Base-by-base conservation (phyloP, 495 filamentous ascomycete species). In the Podospora australis region DNA sequence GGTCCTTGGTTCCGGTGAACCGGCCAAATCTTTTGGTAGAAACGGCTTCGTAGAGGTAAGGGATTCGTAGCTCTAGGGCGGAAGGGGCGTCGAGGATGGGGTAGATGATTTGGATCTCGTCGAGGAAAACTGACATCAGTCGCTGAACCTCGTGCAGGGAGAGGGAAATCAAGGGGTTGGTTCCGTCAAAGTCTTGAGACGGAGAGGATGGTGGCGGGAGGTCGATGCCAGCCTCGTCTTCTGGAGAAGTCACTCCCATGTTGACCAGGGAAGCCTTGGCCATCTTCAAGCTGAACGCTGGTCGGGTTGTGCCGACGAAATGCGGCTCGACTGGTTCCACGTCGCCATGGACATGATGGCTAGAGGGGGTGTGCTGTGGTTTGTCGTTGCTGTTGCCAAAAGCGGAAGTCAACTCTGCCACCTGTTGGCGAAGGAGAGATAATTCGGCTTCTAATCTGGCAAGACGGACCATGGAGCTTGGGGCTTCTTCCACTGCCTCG, bases 241-340 rank as follows among this genome's bases (percentile, higher is more conserved):
- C 23, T 7, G 41, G 14, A 1, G 36, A 14, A 20, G 26, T 9
- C 28, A 51, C 39, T 11, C 48, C 49, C 48, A 56, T 39, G 2
- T 24, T 38, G 2, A 39, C 46, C 5, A 56, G 44, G 19, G 53
- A 56, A n/a, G 36, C 32, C 49, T 52, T 51, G 23, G 48, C 53
- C 4, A 44, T 44, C 39, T 56, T 46, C 8, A 56, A 23, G 22
- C 25, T 46, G 44, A 56, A 56, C 7, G 44, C 49, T 9, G 53
- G 45, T 9, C 40, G 49, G 14, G 53, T 56, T 7, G 39, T 49
- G 6, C 53, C 53, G n/a, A 56, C 36, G 24, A 56, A 56, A 7
- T 52, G 48, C 10, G 53, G 49, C 38, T 52, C 43, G 13, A 46
- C 43, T 3, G 29, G 29, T 1, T 6, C 9, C 16, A 14, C 29